Percentiles rank a stretch among this genome's conserved stretches.
phyloP scores from a whole-genome alignment of 371 early-diverging fungal genomes.

The Saksenaea vasiformis region DNA sequence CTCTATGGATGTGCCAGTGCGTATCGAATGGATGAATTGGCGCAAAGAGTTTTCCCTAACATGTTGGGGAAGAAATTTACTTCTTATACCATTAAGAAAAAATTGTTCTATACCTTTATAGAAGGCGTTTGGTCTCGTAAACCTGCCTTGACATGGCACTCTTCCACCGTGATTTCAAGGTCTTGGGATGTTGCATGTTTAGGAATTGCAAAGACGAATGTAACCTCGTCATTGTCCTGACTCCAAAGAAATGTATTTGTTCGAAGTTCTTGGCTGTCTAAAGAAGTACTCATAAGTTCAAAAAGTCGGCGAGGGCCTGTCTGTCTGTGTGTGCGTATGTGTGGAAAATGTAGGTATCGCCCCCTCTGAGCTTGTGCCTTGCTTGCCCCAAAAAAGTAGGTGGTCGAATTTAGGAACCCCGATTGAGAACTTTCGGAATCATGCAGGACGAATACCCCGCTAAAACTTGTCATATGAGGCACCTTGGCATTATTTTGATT shows the following conservation, averaged over 20 bases:
- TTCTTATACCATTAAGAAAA: not conserved
- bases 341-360: too few species aligned
- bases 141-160: constrained; percentile 45
- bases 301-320: too few species aligned
- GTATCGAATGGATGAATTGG: constrained; percentile 46
- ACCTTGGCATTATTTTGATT: too few species aligned
- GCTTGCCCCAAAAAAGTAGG: too few species aligned
- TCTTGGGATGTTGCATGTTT: constrained; percentile 41
- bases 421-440: too few species aligned
- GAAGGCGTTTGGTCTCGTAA: constrained; percentile 48
- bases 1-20: constrained; percentile 40
- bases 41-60: constrained; percentile 50
- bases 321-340: too few species aligned
- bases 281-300: not conserved
- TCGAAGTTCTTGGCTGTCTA: constrained; percentile 31
- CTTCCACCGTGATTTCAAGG: constrained; percentile 43
- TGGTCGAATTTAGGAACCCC: too few species aligned
- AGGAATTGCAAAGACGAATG: constrained; percentile 50
- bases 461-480: too few species aligned
- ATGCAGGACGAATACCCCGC: too few species aligned
- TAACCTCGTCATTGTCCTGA: constrained; percentile 50
- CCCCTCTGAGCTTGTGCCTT: too few species aligned
- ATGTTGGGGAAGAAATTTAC: not conserved
- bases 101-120: constrained; percentile 27
- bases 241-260: constrained; percentile 51